Evolutionary conservation across 2,329 filamentous ascomycete species (phyloP), one percentile per base, ranked within the genome.

Genomic region (Drechslerella dactyloides): DNA sequence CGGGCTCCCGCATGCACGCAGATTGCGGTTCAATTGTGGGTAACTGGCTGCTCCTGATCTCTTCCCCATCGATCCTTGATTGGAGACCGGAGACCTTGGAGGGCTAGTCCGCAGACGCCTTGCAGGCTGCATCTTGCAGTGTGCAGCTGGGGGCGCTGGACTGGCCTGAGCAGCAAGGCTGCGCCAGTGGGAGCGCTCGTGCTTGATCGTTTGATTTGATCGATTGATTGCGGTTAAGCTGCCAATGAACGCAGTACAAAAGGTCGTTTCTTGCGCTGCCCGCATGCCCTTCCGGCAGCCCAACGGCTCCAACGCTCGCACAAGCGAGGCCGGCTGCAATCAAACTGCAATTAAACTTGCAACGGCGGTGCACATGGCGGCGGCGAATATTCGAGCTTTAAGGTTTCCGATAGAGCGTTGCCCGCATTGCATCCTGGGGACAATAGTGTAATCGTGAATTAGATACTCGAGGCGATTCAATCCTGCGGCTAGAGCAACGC

Each of bases 211-310:
- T 48, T 48, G 44, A 48, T 48, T 48, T 17, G 44, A 48, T 48
- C 44, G 44, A 48, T 48, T 48, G 44, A 48, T 19, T 48, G 44
- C 44, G 44, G 44, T 48, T 48, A 48, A 48, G 44, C 44, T 48
- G 15, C 44, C 44, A 48, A 48, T 48, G 44, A 48, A 5, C n/a
- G 37, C 15, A 6, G 44, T 19, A 48, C n/a, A 17, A 48, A 48
- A 23, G 19, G 17, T 48, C 44, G 44, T 48, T 23, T 48, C 44
- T 19, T 48, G 44, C 44, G 44, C 19, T 19, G 15, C 17, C n/a
- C 37, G 37, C n/a, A 8, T 42, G 7, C 33, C 13, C 13, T 37
- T 13, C 13, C 40, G 10, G 5, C n/a, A 10, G 7, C 40, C 40
- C 40, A n/a, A 44, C 40, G 44, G 15, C 8, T 48, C 44, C 44